Evolutionary conservation across 371 early-diverging fungal species (phyloP).

Genomic region (Mucor irregularis): DNA sequence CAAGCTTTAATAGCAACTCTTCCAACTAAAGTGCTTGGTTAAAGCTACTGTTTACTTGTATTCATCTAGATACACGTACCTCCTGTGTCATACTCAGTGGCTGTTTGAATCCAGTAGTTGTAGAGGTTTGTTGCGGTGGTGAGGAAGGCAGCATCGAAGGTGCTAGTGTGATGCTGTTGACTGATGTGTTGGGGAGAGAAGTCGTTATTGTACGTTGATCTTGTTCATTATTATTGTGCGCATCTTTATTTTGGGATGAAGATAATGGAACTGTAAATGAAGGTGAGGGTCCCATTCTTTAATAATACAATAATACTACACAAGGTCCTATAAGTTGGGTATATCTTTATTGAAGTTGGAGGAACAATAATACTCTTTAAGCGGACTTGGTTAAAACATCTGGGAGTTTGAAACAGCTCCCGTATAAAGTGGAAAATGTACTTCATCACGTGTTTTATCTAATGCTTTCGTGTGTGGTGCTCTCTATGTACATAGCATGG

Average conservation of each 20-base stretch:
- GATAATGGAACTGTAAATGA: constrained; percentile 8
- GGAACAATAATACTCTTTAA: too few species aligned
- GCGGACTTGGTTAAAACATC: background rate
- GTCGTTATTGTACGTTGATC: too few species aligned
- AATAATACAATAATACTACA: too few species aligned
- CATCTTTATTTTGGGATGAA: constrained; percentile 3
- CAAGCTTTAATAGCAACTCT: constrained; percentile 26
- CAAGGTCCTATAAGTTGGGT: too few species aligned
- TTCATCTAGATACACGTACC: background rate
- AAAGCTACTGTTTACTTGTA: background rate
- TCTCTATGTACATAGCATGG: background rate
- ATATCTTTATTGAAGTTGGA: background rate
- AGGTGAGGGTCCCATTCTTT: constrained; percentile 15
- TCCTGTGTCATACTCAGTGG: constrained; percentile 1
- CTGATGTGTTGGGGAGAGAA: background rate
- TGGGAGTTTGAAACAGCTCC: background rate
- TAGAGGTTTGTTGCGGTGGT: background rate
- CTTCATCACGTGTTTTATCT: background rate
- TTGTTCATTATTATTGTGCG: too few species aligned
- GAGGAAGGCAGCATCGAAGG: background rate
- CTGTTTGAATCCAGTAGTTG: background rate
- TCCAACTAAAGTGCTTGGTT: too few species aligned
- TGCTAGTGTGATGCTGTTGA: background rate
- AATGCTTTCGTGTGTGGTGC: background rate
- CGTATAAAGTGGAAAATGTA: too few species aligned